phyloP scores from a whole-genome alignment of 2,329 filamentous ascomycete genomes.

The Aspergillus sclerotialis region DNA sequence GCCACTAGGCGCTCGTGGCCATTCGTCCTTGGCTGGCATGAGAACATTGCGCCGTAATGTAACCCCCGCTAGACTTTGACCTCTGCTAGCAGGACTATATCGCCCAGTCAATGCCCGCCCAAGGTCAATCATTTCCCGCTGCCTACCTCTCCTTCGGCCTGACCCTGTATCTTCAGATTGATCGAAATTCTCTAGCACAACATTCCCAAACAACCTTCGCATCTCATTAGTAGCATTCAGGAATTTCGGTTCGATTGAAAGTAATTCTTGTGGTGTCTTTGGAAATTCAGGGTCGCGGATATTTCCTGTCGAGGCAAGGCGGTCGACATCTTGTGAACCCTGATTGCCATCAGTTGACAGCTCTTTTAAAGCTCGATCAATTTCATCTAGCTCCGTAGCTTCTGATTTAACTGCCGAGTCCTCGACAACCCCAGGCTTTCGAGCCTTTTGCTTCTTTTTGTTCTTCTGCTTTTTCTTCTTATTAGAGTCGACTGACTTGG shows the following conservation, averaged over 20 bases:
- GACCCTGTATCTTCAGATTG: slow-evolving; percentile 39
- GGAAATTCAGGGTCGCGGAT: slow-evolving; percentile 25
- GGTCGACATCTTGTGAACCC: slow-evolving; percentile 10
- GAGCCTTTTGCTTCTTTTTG: slow-evolving; percentile 49
- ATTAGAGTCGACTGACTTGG: slow-evolving; percentile 13
- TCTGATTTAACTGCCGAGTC: slow-evolving; percentile 12
- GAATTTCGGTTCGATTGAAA: slow-evolving; percentile 61
- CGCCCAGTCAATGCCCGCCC: slow-evolving; percentile 50
- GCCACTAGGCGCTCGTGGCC: slow-evolving; percentile 71
- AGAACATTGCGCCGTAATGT: slow-evolving; percentile 73
- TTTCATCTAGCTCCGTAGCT: slow-evolving; percentile 50
- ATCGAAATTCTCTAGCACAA: slow-evolving; percentile 54
- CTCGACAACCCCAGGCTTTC: slow-evolving; percentile 22
- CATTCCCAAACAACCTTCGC: slow-evolving; percentile 64
- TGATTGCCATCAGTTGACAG: slow-evolving; percentile 41
- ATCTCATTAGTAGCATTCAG: slow-evolving; percentile 89
- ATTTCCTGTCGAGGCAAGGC: slow-evolving; percentile 28
- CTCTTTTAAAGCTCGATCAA: slow-evolving; percentile 57
- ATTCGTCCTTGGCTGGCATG: slow-evolving; percentile 78
- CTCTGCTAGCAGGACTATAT: slow-evolving; percentile 48
- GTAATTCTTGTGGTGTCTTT: slow-evolving; percentile 43
- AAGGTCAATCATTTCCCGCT: slow-evolving; percentile 41
- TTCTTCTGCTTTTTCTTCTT: slow-evolving; percentile 48
- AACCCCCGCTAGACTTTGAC: slow-evolving; percentile 61
- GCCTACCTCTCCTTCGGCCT: slow-evolving; percentile 50